A percentile compares a stretch with the other conserved stretches of the same genome.
phyloP scores from a whole-genome alignment of 2,329 filamentous ascomycete genomes.

The Fusarium guadeloupense region DNA sequence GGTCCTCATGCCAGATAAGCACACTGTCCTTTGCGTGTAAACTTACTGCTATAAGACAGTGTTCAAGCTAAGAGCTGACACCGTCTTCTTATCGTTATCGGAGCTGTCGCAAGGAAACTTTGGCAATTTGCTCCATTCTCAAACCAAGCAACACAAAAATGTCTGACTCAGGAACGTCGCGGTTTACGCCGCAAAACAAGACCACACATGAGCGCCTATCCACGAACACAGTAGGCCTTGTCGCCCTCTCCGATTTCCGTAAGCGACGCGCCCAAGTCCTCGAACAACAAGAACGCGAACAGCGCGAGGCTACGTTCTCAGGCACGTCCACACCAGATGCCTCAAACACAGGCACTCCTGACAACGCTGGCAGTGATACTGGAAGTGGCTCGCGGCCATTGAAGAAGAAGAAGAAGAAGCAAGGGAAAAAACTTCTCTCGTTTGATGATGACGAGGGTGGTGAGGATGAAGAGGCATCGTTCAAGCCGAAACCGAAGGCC shows the following conservation, averaged over 20 bases:
- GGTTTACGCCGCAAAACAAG: conserved; percentile 79
- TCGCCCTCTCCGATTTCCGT: conserved; percentile 91
- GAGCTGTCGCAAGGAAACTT: not conserved
- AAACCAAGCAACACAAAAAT: conserved; percentile 43
- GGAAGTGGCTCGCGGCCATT: conserved; percentile 34
- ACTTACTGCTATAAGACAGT: not conserved
- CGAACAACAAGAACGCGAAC: conserved; percentile 87
- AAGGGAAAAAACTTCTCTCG: conserved; percentile 61
- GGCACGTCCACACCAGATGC: conserved; percentile 59
- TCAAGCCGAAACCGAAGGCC: conserved; percentile 42
- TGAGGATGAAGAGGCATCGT: conserved; percentile 57
- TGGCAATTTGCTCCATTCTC: conserved; percentile 1
- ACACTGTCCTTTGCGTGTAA: not conserved
- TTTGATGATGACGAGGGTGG: conserved; percentile 77
- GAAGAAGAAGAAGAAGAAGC: conserved; percentile 55
- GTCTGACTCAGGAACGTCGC: conserved; percentile 57
- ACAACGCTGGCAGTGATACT: conserved; percentile 52
- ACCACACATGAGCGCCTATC: conserved; percentile 85
- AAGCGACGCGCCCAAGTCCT: conserved; percentile 95
- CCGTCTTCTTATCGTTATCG: conserved; percentile 23
- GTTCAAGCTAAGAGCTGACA: not conserved
- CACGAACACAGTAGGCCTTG: conserved; percentile 87
- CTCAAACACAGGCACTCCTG: conserved; percentile 59
- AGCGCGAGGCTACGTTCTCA: conserved; percentile 67
- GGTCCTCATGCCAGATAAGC: not conserved